These are phyloP conservation scores for Yamadazyma triangularis DNA, from an alignment of 1,139 yeast genomes.

Conservation along the genomic window DNA sequence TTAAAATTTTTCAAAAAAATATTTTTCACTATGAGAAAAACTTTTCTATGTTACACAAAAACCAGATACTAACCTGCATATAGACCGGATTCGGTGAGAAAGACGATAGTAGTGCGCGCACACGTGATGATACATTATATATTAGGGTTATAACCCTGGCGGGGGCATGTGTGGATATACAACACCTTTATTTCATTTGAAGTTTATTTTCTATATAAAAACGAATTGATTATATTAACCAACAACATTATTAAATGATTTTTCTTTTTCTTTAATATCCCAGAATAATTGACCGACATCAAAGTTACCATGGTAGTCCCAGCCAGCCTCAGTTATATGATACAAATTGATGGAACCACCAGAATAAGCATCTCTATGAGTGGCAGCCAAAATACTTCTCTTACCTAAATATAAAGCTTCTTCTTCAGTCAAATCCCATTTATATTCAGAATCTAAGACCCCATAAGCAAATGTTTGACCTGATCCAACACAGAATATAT, in stretches of 20 bases:
- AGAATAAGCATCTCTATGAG: constrained; percentile 97
- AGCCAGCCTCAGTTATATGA: constrained; percentile 90
- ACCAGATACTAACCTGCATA: too few species aligned
- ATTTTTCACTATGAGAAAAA: background rate
- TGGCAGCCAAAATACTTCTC: constrained; percentile 94
- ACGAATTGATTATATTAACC: constrained; percentile 41
- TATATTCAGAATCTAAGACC: constrained; percentile 87
- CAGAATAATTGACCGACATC: constrained; percentile 91
- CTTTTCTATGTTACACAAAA: too few species aligned
- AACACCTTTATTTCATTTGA: too few species aligned
- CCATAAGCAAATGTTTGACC: constrained; percentile 99
- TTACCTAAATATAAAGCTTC: constrained; percentile 94
- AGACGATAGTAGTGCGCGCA: too few species aligned
- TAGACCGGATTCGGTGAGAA: too few species aligned
- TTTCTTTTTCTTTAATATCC: constrained; percentile 84
- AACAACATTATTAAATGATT: constrained; percentile 85
- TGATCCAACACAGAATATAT: constrained; percentile 94
- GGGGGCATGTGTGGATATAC: too few species aligned
- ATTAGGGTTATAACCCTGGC: too few species aligned
- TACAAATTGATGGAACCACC: constrained; percentile 95
- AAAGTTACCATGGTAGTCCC: constrained; percentile 94
- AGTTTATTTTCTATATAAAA: too few species aligned
- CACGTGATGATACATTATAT: too few species aligned
- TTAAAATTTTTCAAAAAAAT: constrained; percentile 7
- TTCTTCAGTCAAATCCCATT: constrained; percentile 85